Base-by-base conservation (phyloP, 306 rosid genomes). In the Adenanthera pavonina region DNA sequence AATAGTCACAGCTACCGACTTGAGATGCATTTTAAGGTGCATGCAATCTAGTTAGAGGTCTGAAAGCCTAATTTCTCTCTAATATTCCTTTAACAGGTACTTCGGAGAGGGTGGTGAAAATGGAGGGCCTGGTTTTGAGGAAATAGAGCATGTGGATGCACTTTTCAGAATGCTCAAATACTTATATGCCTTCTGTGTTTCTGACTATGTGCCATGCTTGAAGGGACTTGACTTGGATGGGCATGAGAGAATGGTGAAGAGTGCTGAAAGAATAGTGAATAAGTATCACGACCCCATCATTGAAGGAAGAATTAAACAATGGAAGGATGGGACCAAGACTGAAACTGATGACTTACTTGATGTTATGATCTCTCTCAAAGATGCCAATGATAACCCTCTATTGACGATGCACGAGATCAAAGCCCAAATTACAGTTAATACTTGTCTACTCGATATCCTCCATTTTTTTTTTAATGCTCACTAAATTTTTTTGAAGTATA, bases 81-180 rank as follows among this genome's bases (percentile, higher is more conserved):
- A 6, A 35, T 35, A 6, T 19, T n/a, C 19, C 30, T 68, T 3
- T 2, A 41, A 43, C 0, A 68, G 73, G 36, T 68, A 76, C 54
- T 89, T 85, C 44, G 84, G 82, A 0, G 15, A 80, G 5, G 87
- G 79, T 15, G 19, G 74, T 0, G 40, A 73, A 0, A 87, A 85
- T 38, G 87, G 89, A 14, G 88, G 83, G 3, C 89, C 89, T 6
- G 81, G 84, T 0, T 15, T 8, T 33, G 86, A 87, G 78, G 68
- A 61, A 13, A 33, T 30, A 30, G 41, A 61, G n/a, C 40, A 33
- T 33, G 40, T 61, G 16, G 40, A 5, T 61, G 68, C 68, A 30
- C 1, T 61, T 1, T 61, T 33, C n/a, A 33, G 3, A 61, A 61
- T 61, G 3, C 41, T 61, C 41, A 61, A 33, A 61, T 12, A 30